Percentiles rank a stretch among this genome's conserved stretches.
These are phyloP conservation scores for Kewa caespitosa DNA, from an alignment of 179 eudicot genomes.

Conservation along the genomic window DNA sequence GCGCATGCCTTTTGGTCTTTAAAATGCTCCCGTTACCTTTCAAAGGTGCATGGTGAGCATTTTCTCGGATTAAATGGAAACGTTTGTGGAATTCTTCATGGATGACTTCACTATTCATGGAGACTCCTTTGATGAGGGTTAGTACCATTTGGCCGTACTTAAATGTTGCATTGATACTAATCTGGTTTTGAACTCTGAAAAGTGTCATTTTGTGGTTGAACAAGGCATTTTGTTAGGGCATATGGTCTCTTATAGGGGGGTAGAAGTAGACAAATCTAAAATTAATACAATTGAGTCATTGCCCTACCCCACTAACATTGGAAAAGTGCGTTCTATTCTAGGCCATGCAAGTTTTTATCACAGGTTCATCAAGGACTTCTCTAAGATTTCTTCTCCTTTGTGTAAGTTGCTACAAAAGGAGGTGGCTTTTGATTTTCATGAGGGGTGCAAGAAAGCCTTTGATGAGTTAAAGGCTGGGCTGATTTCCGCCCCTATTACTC, in stretches of 20 bases:
- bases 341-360: too few species aligned
- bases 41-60: constrained; percentile 13
- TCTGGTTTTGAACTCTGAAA: background rate
- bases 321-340: too few species aligned
- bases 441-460: too few species aligned
- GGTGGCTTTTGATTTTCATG: too few species aligned
- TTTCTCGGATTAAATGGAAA: background rate
- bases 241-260: background rate
- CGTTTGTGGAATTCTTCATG: background rate
- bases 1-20: too few species aligned
- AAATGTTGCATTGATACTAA: background rate
- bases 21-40: constrained; percentile 1
- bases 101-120: background rate
- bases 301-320: too few species aligned
- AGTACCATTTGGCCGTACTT: background rate
- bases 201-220: constrained; percentile 6
- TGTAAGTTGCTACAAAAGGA: too few species aligned
- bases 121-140: background rate
- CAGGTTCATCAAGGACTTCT: too few species aligned
- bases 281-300: background rate
- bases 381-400: too few species aligned
- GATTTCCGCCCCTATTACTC: too few species aligned
- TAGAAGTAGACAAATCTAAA: background rate
- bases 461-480: too few species aligned
- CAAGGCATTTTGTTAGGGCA: constrained; percentile 11